Evolutionary conservation across 208 protist genomes (phyloP), one percentile per base, ranked within the genome.

Genomic region (Lotmaria passim): DNA sequence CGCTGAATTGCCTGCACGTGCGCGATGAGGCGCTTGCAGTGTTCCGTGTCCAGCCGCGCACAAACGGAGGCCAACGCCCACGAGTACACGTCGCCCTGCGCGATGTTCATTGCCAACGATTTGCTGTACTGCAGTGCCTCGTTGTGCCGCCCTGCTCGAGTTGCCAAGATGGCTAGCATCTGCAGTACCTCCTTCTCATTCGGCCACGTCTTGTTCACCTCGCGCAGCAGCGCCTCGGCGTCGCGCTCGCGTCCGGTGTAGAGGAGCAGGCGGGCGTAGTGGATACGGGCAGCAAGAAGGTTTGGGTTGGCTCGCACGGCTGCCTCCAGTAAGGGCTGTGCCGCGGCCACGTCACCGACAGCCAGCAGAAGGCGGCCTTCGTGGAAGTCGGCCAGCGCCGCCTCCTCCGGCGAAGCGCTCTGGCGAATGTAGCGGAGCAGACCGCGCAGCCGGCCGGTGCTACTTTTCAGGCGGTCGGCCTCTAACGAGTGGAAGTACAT

Each of bases 161-260:
- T 84, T 8, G 83, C 82, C 52, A 88, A 67, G 17, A 78, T 69
- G 21, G 85, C 81, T n/a, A 94, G 72, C 50, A 96, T 81, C 81
- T 90, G 81, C 74, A 94, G 70, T 48, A 94, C 83, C 66, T 94
- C 89, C 57, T 87, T 86, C 67, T 93, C 76, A 36, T 89, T 87
- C 36, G 91, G 82, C 69, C 84, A 79, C 23, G 83, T 78, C 41
- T 50, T 50, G 72, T 94, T 81, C 28, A 93, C 71, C 55, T 79
- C 78, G 15, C 63, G 65, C 55, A 96, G 81, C 17, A 91, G 68
- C 61, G 66, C 47, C 47, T 89, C 63, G 3, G 76, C 86, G 36
- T 91, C 81, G n/a, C 31, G 33, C 30, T 87, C 66, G 30, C 70
- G 73, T 43, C 81, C 75, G 7, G 73, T 73, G 65, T 84, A 58